A percentile compares a stretch with the other conserved stretches of the same genome.
Conservation (phyloP, 1,139 yeast genomes). For the Eremothecium cymbalariae region DNA sequence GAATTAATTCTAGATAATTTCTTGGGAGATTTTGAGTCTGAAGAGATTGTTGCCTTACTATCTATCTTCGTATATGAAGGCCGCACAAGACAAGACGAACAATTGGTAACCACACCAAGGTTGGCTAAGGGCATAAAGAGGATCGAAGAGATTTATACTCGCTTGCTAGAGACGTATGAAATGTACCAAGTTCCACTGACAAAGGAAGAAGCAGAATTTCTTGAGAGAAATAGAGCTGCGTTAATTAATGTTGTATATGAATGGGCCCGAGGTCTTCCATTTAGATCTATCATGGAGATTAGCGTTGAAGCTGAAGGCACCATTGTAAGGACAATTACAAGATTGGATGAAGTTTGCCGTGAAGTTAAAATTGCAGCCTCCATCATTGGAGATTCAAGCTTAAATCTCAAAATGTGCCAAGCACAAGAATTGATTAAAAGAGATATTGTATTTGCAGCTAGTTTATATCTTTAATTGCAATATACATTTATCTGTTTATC, state of each 20-base stretch:
- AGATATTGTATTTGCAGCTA: constrained; percentile 95
- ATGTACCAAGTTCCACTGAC: constrained; percentile 68
- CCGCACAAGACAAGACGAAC: constrained; percentile 47
- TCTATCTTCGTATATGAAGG: constrained; percentile 95
- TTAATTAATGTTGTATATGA: constrained; percentile 90
- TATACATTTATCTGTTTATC: too few species aligned
- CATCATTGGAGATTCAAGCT: constrained; percentile 83
- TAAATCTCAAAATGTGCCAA: constrained; percentile 80
- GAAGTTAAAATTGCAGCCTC: constrained; percentile 92
- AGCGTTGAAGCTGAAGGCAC: constrained; percentile 94
- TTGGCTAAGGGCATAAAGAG: constrained; percentile 67
- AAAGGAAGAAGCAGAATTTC: constrained; percentile 76
- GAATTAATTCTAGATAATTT: constrained; percentile 87
- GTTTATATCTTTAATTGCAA: constrained; percentile 57
- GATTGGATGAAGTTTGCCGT: constrained; percentile 90
- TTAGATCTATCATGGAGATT: constrained; percentile 80
- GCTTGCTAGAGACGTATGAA: constrained; percentile 53
- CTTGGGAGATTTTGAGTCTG: constrained; percentile 87
- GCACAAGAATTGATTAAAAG: constrained; percentile 95
- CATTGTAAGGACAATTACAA: constrained; percentile 90
- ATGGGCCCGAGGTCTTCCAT: constrained; percentile 95
- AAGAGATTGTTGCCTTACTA: constrained; percentile 86
- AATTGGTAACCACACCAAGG: constrained; percentile 66
- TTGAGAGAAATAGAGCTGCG: constrained; percentile 79
- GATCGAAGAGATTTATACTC: constrained; percentile 63